Conservation (phyloP, 179 eudicot species). For the Beta corolliflora region DNA sequence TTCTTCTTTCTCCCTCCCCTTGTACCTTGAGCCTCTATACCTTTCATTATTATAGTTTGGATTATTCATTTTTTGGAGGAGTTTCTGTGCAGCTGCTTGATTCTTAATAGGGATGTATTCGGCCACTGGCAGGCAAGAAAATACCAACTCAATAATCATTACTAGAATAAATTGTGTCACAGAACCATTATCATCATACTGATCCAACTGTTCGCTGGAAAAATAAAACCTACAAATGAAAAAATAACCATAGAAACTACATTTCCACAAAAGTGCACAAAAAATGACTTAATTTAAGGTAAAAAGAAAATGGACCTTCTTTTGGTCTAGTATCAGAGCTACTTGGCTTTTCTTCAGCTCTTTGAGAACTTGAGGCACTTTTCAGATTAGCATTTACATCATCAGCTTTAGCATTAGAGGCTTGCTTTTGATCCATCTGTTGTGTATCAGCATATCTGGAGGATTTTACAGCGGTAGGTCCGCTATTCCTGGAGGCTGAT, state of each 20-base stretch:
- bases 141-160: constrained; percentile 6
- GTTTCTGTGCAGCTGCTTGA: constrained; percentile 91
- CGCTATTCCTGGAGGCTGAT: constrained; percentile 39
- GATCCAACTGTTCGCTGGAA: not conserved
- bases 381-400: constrained; percentile 29
- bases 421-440: constrained; percentile 32
- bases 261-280: not conserved
- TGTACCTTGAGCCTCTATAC: constrained; percentile 54
- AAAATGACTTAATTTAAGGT: not conserved
- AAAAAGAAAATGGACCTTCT: constrained; percentile 55
- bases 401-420: constrained; percentile 35
- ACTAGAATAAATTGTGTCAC: not conserved
- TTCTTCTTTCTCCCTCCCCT: constrained; percentile 54
- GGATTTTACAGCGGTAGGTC: constrained; percentile 32
- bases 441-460: constrained; percentile 32
- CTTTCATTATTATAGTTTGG: constrained; percentile 43
- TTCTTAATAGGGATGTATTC: constrained; percentile 76
- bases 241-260: not conserved
- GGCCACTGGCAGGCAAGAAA: constrained; percentile 47
- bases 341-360: constrained; percentile 51
- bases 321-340: constrained; percentile 64
- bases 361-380: constrained; percentile 37
- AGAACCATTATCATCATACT: not conserved
- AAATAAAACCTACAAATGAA: too few species aligned
- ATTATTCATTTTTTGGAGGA: constrained; percentile 73